Evolutionary conservation across 345 rosid species (phyloP).

Genomic region (Eucalyptus sp.): DNA sequence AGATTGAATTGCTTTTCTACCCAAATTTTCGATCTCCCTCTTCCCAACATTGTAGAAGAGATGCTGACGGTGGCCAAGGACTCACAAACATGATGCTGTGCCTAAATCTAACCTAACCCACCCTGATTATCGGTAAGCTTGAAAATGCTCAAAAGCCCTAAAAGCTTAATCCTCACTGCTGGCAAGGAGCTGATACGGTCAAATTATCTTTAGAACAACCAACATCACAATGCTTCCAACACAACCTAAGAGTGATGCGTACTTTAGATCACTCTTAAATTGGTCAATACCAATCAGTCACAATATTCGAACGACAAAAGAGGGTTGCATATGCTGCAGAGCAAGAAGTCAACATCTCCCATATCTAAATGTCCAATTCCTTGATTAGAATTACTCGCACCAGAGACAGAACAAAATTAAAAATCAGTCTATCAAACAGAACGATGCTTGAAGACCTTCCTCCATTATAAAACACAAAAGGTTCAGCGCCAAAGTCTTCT

Average conservation of each 20-base stretch:
- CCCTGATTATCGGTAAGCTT: background rate
- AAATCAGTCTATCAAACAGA: background rate
- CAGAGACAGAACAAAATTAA: background rate
- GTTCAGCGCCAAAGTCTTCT: background rate
- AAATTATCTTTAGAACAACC: background rate
- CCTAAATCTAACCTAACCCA: background rate
- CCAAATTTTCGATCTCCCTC: background rate
- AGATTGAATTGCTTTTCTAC: background rate
- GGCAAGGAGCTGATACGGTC: background rate
- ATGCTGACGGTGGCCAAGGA: background rate
- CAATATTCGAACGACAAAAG: background rate
- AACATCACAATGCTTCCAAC: background rate
- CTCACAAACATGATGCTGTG: background rate
- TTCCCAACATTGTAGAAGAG: background rate
- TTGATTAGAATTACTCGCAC: background rate
- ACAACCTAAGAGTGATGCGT: background rate
- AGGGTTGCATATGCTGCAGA: background rate
- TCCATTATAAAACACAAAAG: background rate
- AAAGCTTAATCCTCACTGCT: background rate
- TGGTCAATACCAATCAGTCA: background rate
- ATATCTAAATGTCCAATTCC: background rate
- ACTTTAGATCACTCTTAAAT: background rate
- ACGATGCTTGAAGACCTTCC: background rate
- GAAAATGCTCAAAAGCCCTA: background rate
- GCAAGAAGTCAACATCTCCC: background rate